Evolutionary conservation across 2,329 filamentous ascomycete genomes (phyloP).

Genomic region (Alternaria longipes): DNA sequence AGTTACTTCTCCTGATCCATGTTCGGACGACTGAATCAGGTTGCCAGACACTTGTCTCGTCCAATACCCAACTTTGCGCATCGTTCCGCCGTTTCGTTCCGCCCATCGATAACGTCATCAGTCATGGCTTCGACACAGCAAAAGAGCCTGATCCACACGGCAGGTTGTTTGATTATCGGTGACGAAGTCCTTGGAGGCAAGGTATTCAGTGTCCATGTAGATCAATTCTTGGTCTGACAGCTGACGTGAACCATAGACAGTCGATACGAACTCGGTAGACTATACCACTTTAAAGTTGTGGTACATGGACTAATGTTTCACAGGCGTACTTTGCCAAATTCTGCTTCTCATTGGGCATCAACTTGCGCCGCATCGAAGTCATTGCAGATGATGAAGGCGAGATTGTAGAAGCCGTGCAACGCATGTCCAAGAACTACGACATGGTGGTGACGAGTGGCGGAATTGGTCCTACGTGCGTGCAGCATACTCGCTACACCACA

Average conservation of each 20-base stretch:
- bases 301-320: conserved; percentile 22
- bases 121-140: conserved; percentile 62
- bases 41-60: conserved; percentile 75
- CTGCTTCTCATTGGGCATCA: conserved; percentile 71
- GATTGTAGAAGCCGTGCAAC: conserved; percentile 84
- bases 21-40: conserved; percentile 78
- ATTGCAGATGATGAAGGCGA: conserved; percentile 92
- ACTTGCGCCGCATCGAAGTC: conserved; percentile 87
- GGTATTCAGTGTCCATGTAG: conserved; percentile 59
- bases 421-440: conserved; percentile 91
- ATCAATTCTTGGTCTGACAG: conserved; percentile 6
- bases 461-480: conserved; percentile 87
- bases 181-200: conserved; percentile 96
- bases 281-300: conserved; percentile 1
- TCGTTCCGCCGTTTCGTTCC: conserved; percentile 51
- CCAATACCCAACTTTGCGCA: conserved; percentile 67
- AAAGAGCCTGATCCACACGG: conserved; percentile 80
- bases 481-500: conserved; percentile 15
- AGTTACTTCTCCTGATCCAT: conserved; percentile 59
- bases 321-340: conserved; percentile 69
- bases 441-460: conserved; percentile 95
- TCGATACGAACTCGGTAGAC: conserved; percentile 69
- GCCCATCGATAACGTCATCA: conserved; percentile 50
- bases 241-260: conserved; percentile 59
- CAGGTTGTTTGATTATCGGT: conserved; percentile 93